phyloP scores from a whole-genome alignment of 2,329 filamentous ascomycete species.

The Sporothrix brunneoviolacea region DNA sequence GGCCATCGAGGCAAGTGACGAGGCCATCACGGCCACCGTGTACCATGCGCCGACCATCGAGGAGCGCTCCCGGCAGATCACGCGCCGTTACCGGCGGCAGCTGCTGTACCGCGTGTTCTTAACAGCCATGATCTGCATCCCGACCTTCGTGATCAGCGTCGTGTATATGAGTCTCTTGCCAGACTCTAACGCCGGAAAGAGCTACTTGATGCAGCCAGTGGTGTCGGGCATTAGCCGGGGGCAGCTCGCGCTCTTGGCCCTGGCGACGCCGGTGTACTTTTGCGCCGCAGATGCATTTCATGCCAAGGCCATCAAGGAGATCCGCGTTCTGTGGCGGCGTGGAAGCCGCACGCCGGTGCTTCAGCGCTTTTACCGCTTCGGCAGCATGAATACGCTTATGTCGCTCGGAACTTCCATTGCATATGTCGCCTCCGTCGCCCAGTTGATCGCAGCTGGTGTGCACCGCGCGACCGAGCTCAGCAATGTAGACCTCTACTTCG shows the following conservation, averaged over 20 bases:
- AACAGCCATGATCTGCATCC: constrained; percentile 64
- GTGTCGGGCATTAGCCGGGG: constrained; percentile 66
- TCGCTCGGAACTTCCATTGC: constrained; percentile 83
- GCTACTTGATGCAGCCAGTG: constrained; percentile 64
- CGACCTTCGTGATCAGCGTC: constrained; percentile 80
- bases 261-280: constrained; percentile 82
- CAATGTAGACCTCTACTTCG: constrained; percentile 67
- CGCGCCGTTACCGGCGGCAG: constrained; percentile 59
- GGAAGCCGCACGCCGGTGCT: constrained; percentile 66
- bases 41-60: constrained; percentile 79
- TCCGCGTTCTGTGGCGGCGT: constrained; percentile 68
- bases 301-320: constrained; percentile 67
- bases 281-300: constrained; percentile 84
- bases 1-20: constrained; percentile 59
- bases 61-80: constrained; percentile 69
- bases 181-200: constrained; percentile 47
- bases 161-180: constrained; percentile 82
- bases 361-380: constrained; percentile 81
- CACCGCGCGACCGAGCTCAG: constrained; percentile 32
- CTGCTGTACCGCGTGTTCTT: constrained; percentile 66
- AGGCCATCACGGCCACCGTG: constrained; percentile 59
- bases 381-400: constrained; percentile 94
- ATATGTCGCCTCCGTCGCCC: constrained; percentile 73
- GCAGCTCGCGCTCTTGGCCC: constrained; percentile 71
- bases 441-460: constrained; percentile 60